Evolutionary conservation across 768 basidiomycete species (phyloP), one percentile per base, ranked within the genome.

Genomic region (Hypholoma fasciculare): DNA sequence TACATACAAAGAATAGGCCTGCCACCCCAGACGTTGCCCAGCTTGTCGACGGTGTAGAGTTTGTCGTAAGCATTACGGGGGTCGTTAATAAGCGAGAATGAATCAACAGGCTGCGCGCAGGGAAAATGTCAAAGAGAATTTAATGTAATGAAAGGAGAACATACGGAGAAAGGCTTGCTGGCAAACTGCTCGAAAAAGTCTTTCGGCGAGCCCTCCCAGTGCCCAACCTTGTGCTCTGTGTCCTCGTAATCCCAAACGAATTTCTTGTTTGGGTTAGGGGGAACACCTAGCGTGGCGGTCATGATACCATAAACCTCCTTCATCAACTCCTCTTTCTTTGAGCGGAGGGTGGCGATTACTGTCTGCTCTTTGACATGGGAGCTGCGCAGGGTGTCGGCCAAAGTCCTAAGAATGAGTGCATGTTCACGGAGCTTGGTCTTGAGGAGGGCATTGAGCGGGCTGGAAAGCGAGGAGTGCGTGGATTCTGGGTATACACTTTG

Each of bases 11-110:
- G 80, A 23, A 98, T 88, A 16, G 88, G 83, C 4, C 92, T 81
- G 5, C 87, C 94, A 59, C 90, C 91, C 88, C 90, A 94, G 51
- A 98, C 77, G 66, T 98, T 98, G 14, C 96, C 96, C 37, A 98
- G 86, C 66, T 92, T 89, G 65, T 96, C 87, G 16, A 98, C 94
- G 1, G 94, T 94, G 75, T 96, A 96, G 14, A 96, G 79, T 71
- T 86, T 89, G 50, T 80, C 81, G 71, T 89, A 94, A 17, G 77
- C 76, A 68, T 98, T 96, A 23, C 96, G 84, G 9, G 96, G 96
- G 69, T 98, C 96, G 66, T 98, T 89, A 71, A 98, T 94, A 12
- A 98, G 82, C 38, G 94, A 96, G 80, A 98, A 96, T 2, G 82
- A 87, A 23, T 94, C 90, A 3, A 78, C 68, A 2, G 87, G 85